These are phyloP conservation scores for Cladosporium sp. DNA, from an alignment of 2,329 filamentous ascomycete species.

Conservation along the genomic window DNA sequence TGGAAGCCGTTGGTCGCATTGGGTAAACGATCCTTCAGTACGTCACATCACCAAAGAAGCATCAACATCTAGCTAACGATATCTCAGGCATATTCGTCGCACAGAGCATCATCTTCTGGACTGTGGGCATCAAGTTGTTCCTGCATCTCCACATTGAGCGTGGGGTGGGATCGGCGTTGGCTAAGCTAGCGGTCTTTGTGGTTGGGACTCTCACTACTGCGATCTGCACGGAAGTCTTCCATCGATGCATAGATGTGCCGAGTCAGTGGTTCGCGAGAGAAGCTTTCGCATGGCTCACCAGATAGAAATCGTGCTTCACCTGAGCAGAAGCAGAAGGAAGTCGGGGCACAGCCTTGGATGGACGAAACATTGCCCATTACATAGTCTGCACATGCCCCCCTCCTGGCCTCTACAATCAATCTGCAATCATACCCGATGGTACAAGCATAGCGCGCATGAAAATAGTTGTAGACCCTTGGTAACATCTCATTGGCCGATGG, in stretches of 20 bases:
- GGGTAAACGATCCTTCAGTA: slow-evolving; percentile 28
- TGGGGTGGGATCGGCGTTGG: slow-evolving; percentile 15
- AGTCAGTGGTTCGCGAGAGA: slow-evolving; percentile 21
- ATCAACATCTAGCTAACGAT: not conserved
- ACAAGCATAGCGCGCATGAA: too few relatives aligned
- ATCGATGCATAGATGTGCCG: slow-evolving; percentile 23
- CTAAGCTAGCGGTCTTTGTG: slow-evolving; percentile 26
- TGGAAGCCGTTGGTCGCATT: slow-evolving; percentile 22
- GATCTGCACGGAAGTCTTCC: slow-evolving; percentile 23
- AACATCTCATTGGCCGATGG: too few relatives aligned
- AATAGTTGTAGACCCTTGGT: too few relatives aligned
- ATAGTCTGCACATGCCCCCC: too few relatives aligned
- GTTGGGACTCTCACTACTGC: slow-evolving; percentile 17
- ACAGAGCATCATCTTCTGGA: slow-evolving; percentile 28
- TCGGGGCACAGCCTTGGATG: too few relatives aligned
- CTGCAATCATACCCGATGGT: too few relatives aligned
- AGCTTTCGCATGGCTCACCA: slow-evolving; percentile 20
- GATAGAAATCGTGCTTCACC: too few relatives aligned
- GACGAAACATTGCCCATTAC: too few relatives aligned
- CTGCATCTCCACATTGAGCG: slow-evolving; percentile 18
- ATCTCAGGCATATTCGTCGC: slow-evolving; percentile 25
- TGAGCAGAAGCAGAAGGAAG: too few relatives aligned
- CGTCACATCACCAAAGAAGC: slow-evolving; percentile 6
- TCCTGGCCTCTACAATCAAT: too few relatives aligned
- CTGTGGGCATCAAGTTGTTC: slow-evolving; percentile 27